Base-by-base conservation (phyloP, 306 rosid genomes). In the Geum urbanum region DNA sequence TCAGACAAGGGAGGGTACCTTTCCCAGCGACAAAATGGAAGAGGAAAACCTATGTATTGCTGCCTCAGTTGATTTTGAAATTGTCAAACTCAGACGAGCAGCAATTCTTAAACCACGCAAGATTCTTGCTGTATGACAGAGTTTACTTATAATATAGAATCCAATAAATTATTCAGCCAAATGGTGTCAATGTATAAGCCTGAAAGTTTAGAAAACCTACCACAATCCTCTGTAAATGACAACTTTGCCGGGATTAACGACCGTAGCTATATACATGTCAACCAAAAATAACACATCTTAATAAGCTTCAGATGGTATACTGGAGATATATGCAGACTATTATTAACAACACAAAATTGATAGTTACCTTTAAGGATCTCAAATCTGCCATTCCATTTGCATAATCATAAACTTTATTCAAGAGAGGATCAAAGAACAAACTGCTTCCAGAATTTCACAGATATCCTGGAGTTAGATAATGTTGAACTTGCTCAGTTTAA, bases 61-160 rank as follows among this genome's bases (percentile, higher is more conserved):
- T 19, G 62, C 69, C 71, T 73, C 81, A 18, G 86, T 86, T 37
- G 74, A 92, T 76, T 69, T 80, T 70, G 97, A 82, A 76, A 94
- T 68, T 59, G 95, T 82, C 70, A 94, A 87, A 44, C 97, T 87
- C 58, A 94, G 85, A 66, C 98, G 94, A 78, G 98, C 98, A 46
- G 96, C 94, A 83, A 92, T 84, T 90, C 98, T 85, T 79, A 92
- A 74, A 75, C 94, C 98, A 22, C 98, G 91, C 74, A 92, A 81
- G 80, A 92, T 90, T 85, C 98, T 86, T 19, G 97, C 98, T 92
- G 69, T 77, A 81, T 49, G 64, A 67, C 63, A 40, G 58, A 66
- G 66, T 67, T 76, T 40, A 57, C 62, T 58, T 54, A 75, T 77
- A 56, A 49, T 69, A 69, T 66, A 69, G 77, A 52, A 40, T 44